Percentiles rank a stretch among this genome's conserved stretches.
phyloP scores from a whole-genome alignment of 371 early-diverging fungal genomes.

The Rhizomucor pusillus region DNA sequence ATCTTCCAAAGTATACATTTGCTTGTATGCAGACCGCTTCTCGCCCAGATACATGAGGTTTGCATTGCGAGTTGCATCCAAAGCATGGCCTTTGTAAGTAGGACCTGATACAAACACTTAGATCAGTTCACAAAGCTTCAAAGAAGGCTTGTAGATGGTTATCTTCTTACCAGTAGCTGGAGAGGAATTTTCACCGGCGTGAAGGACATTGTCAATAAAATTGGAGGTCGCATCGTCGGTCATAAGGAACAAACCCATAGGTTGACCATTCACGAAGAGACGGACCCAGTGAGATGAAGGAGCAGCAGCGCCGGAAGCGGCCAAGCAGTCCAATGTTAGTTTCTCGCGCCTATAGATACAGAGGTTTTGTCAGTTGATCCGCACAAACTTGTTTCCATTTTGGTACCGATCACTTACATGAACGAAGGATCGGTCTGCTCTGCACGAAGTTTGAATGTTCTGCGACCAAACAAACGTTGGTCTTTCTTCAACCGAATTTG shows the following conservation, averaged over 20 bases:
- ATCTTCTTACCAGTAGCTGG: slow-evolving; percentile 21
- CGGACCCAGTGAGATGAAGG: slow-evolving; percentile 50
- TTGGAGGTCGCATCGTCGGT: slow-evolving; percentile 53
- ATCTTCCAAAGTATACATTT: slow-evolving; percentile 43
- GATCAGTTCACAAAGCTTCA: too few relatives aligned
- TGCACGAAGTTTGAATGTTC: slow-evolving; percentile 50
- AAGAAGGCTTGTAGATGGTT: not conserved
- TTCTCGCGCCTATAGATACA: slow-evolving; percentile 40
- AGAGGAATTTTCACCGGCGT: slow-evolving; percentile 28
- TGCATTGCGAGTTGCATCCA: slow-evolving; percentile 25
- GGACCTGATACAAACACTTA: slow-evolving; percentile 22
- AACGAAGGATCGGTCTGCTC: slow-evolving; percentile 53
- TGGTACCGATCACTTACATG: slow-evolving; percentile 23
- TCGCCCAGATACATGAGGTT: slow-evolving; percentile 41
- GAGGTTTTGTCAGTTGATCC: not conserved
- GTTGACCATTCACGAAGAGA: slow-evolving; percentile 47
- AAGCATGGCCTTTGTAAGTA: slow-evolving; percentile 43
- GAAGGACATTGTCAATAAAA: slow-evolving; percentile 40
- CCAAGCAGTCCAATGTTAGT: slow-evolving; percentile 42
- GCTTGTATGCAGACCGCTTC: slow-evolving; percentile 28
- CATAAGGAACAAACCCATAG: slow-evolving; percentile 51
- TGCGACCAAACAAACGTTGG: slow-evolving; percentile 39
- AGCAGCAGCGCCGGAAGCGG: slow-evolving; percentile 51
- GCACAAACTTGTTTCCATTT: slow-evolving; percentile 1
- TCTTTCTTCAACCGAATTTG: slow-evolving; percentile 44